These are phyloP conservation scores for Boletus patriciae DNA, from an alignment of 768 basidiomycete genomes.

Conservation along the genomic window DNA sequence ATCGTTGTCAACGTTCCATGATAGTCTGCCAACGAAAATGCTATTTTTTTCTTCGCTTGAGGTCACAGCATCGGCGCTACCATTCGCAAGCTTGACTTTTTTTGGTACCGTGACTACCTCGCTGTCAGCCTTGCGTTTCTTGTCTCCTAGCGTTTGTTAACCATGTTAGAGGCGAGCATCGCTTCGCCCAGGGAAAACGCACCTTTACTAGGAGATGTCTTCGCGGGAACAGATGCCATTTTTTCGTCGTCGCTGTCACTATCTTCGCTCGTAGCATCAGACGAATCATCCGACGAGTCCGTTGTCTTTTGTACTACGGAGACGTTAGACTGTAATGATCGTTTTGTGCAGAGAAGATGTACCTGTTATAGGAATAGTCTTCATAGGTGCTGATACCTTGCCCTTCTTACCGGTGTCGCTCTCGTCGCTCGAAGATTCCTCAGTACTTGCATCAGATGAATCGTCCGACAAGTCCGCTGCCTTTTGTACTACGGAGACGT, in stretches of 20 bases:
- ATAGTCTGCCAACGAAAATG: slow-evolving; percentile 89
- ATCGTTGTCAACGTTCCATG: slow-evolving; percentile 97
- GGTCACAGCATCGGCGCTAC: slow-evolving; percentile 37
- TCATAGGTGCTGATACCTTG: slow-evolving; percentile 30
- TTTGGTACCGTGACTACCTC: slow-evolving; percentile 62
- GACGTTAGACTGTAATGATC: neutral
- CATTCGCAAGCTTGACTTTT: slow-evolving; percentile 77
- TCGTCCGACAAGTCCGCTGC: neutral
- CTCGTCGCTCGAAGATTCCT: slow-evolving; percentile 1
- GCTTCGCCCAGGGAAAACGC: neutral
- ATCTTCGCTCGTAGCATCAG: slow-evolving; percentile 1
- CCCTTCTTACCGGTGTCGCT: neutral
- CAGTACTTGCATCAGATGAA: slow-evolving; percentile 19
- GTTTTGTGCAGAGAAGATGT: neutral
- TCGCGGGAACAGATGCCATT: slow-evolving; percentile 38
- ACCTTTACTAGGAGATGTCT: slow-evolving; percentile 41
- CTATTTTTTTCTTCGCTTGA: slow-evolving; percentile 55
- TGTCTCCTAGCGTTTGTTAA: slow-evolving; percentile 24
- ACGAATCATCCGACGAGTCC: neutral
- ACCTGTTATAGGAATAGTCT: slow-evolving; percentile 41
- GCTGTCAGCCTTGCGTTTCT: slow-evolving; percentile 82
- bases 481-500: neutral
- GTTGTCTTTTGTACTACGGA: neutral
- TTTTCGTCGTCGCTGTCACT: neutral
- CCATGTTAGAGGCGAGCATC: neutral